Evolutionary conservation across 2,329 filamentous ascomycete species (phyloP).

Genomic region (Monosporascus sp.): DNA sequence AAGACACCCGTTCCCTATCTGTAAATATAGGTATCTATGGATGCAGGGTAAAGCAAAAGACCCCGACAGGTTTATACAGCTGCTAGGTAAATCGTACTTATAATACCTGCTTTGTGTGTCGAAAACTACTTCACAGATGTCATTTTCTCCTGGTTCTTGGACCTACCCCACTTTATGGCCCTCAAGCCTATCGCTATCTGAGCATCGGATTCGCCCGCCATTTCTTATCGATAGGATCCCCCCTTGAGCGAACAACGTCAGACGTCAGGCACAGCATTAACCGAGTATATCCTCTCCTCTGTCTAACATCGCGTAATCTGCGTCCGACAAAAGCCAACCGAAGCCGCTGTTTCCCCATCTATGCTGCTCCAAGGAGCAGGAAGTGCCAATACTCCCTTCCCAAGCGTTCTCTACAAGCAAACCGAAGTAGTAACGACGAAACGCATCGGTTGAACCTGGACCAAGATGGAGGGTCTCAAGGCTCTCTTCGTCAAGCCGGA

Average conservation of each 20-base stretch:
- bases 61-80: too few species aligned
- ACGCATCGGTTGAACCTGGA: neutral
- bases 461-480: constrained; percentile 78
- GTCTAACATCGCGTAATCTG: too few species aligned
- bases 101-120: too few species aligned
- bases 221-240: neutral
- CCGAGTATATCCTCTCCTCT: too few species aligned
- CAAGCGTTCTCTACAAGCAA: neutral
- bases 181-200: neutral
- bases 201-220: neutral
- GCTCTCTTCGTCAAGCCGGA: constrained; percentile 87
- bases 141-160: too few species aligned
- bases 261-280: neutral
- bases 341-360: neutral
- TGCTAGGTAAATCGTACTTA: too few species aligned
- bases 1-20: too few species aligned
- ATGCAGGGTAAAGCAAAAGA: too few species aligned
- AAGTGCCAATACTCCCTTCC: neutral
- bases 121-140: too few species aligned
- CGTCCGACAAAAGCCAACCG: too few species aligned
- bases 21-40: too few species aligned
- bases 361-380: constrained; percentile 1
- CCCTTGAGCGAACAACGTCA: neutral
- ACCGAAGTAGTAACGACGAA: neutral
- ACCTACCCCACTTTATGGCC: too few species aligned